Percentiles rank a stretch among this genome's conserved stretches.
phyloP scores from a whole-genome alignment of 169 alveolate genomes.

The Toxoplasma gondii region DNA sequence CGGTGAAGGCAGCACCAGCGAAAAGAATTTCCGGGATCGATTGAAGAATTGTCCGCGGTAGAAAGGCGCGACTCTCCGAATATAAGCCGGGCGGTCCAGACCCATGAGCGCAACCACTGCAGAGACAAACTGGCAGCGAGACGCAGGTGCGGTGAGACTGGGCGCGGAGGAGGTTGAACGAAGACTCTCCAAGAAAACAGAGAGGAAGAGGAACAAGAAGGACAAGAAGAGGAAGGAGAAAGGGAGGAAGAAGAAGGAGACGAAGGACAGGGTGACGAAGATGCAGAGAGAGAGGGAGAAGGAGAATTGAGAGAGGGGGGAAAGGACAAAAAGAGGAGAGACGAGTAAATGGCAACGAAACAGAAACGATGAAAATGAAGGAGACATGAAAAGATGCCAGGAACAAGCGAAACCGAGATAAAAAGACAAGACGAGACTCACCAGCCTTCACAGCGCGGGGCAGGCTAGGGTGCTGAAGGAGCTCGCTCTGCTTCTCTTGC shows the following conservation, averaged over 20 bases:
- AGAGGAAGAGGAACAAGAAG: not conserved
- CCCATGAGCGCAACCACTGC: slow-evolving; percentile 39
- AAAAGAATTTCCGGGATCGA: slow-evolving; percentile 23
- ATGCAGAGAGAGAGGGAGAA: not conserved
- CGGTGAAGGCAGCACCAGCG: slow-evolving; percentile 13
- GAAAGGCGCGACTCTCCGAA: slow-evolving; percentile 48
- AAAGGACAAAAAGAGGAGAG: too few relatives aligned
- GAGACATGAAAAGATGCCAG: too few relatives aligned
- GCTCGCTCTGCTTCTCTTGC: not conserved
- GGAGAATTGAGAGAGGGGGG: not conserved
- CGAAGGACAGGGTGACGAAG: not conserved
- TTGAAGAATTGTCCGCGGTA: slow-evolving; percentile 21
- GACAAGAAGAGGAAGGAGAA: not conserved
- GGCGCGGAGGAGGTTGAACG: not conserved
- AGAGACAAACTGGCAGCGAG: not conserved
- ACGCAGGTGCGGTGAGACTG: not conserved
- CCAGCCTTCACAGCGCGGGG: not conserved
- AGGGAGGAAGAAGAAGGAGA: not conserved
- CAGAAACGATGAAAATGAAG: too few relatives aligned
- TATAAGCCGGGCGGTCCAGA: slow-evolving; percentile 54
- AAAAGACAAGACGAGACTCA: not conserved
- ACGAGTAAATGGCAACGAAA: too few relatives aligned
- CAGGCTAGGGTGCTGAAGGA: not conserved
- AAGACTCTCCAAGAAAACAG: not conserved
- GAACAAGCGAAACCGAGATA: not conserved